phyloP scores from a whole-genome alignment of 768 basidiomycete genomes.

The Boletus tylopilopsis region DNA sequence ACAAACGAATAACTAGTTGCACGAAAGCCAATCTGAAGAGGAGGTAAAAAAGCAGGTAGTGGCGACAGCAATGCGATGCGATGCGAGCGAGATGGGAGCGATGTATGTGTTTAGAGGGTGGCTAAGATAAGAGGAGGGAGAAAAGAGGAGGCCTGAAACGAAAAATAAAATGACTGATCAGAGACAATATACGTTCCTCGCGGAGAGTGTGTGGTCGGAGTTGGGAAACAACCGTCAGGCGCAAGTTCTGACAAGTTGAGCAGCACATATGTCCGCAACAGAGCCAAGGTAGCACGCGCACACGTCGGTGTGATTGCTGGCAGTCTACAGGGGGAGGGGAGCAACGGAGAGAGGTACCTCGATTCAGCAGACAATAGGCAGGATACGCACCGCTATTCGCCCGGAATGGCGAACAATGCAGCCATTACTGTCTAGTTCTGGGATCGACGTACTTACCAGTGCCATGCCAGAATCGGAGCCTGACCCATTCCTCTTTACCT shows the following conservation, averaged over 20 bases:
- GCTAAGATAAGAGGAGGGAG: conserved; percentile 28
- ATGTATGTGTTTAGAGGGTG: conserved; percentile 28
- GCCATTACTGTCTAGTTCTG: conserved; percentile 2
- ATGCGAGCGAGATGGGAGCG: conserved; percentile 26
- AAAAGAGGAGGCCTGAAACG: conserved; percentile 22
- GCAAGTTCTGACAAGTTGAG: conserved; percentile 20
- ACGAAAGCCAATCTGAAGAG: conserved; percentile 28
- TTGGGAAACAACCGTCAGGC: conserved; percentile 24
- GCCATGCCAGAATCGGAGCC: neutral
- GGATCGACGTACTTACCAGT: conserved; percentile 16
- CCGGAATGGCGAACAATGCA: conserved; percentile 30
- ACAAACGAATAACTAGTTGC: conserved; percentile 28
- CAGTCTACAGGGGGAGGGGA: neutral
- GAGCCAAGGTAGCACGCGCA: conserved; percentile 1
- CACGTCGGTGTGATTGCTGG: neutral
- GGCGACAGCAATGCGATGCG: conserved; percentile 35
- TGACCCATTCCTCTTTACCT: conserved; percentile 15
- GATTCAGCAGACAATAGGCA: conserved; percentile 26
- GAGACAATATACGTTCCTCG: conserved; percentile 26
- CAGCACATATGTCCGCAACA: neutral
- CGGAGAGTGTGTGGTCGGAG: conserved; percentile 32
- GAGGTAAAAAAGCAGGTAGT: conserved; percentile 14
- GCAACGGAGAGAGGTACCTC: conserved; percentile 8
- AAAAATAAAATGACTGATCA: conserved; percentile 24
- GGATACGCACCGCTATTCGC: conserved; percentile 18